Conservation (phyloP, 192 early-diverging fungal species). For the Linnemannia elongata region DNA sequence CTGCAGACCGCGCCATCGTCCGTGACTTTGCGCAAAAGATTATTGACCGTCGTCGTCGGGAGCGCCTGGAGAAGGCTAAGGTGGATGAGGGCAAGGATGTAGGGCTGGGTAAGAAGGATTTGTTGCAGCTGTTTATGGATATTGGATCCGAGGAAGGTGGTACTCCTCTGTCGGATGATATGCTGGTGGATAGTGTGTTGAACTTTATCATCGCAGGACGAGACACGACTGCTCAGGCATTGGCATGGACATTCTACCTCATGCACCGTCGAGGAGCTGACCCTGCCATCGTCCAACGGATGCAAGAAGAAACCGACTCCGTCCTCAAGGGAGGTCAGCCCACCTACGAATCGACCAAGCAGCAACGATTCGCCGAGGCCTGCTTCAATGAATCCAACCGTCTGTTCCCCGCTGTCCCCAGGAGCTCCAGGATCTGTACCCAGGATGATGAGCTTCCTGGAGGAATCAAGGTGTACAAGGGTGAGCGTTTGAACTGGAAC, state of each 20-base stretch:
- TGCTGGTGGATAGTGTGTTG: conserved; percentile 61
- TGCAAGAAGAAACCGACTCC: conserved; percentile 48
- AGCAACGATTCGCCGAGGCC: conserved; percentile 46
- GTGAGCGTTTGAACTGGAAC: conserved; percentile 61
- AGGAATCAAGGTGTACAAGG: conserved; percentile 67
- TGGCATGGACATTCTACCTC: conserved; percentile 56
- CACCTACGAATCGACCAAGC: conserved; percentile 43
- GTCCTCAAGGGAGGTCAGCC: conserved; percentile 25
- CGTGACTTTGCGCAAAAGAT: conserved; percentile 33
- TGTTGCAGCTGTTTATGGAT: conserved; percentile 62
- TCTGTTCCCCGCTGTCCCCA: conserved; percentile 74
- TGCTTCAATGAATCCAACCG: conserved; percentile 73
- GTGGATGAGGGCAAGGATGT: conserved; percentile 11
- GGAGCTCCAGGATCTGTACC: conserved; percentile 66
- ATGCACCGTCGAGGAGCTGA: conserved; percentile 56
- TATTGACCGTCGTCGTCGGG: conserved; percentile 41
- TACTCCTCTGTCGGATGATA: conserved; percentile 37
- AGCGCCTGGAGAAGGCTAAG: neutral
- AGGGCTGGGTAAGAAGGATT: conserved; percentile 17
- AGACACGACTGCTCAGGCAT: conserved; percentile 70
- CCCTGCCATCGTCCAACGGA: conserved; percentile 44
- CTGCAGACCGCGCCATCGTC: conserved; percentile 14
- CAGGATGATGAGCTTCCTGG: conserved; percentile 74
- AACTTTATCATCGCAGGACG: conserved; percentile 64
- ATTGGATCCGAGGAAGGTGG: conserved; percentile 43